Evolutionary conservation across 73 alveolate species (phyloP).

Genomic region (Paramecium tetraurelia): DNA sequence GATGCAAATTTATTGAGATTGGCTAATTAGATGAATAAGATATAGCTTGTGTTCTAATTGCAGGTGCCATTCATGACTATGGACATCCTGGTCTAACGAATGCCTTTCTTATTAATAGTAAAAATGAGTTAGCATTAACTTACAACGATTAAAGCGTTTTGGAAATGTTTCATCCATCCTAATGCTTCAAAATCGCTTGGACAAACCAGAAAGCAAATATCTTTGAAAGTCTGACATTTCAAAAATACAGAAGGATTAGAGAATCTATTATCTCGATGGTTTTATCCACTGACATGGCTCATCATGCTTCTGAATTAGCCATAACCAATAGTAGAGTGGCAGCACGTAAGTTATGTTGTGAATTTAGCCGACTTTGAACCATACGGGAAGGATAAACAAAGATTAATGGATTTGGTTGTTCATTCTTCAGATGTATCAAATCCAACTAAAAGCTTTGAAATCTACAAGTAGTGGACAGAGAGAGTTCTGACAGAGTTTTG

Average conservation of each 20-base stretch:
- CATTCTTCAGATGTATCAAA: conserved; percentile 81
- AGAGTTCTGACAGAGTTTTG: conserved; percentile 73
- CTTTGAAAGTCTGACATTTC: conserved; percentile 57
- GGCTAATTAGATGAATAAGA: conserved; percentile 76
- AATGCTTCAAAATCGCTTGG: conserved; percentile 67
- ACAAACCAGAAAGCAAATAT: not conserved
- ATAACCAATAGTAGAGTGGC: conserved; percentile 66
- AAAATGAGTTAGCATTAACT: conserved; percentile 79
- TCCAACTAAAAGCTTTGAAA: conserved; percentile 70
- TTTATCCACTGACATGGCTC: conserved; percentile 90
- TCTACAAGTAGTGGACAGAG: conserved; percentile 70
- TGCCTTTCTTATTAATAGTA: conserved; percentile 80
- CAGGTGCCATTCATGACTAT: conserved; percentile 84
- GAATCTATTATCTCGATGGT: conserved; percentile 78
- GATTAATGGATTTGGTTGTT: conserved; percentile 66
- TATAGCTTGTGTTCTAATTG: conserved; percentile 70
- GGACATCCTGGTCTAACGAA: conserved; percentile 86
- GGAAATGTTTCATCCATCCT: conserved; percentile 83
- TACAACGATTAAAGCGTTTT: conserved; percentile 80
- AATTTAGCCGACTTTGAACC: conserved; percentile 68
- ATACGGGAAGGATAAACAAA: conserved; percentile 66
- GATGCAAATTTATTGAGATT: conserved; percentile 71
- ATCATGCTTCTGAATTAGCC: conserved; percentile 76
- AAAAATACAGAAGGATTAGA: conserved; percentile 71
- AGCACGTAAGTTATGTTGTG: conserved; percentile 17